Percentiles rank a stretch among this genome's conserved stretches.
phyloP scores from a whole-genome alignment of 1,284 basidiomycete genomes.

The Apiotrichum mycotoxinovorans region DNA sequence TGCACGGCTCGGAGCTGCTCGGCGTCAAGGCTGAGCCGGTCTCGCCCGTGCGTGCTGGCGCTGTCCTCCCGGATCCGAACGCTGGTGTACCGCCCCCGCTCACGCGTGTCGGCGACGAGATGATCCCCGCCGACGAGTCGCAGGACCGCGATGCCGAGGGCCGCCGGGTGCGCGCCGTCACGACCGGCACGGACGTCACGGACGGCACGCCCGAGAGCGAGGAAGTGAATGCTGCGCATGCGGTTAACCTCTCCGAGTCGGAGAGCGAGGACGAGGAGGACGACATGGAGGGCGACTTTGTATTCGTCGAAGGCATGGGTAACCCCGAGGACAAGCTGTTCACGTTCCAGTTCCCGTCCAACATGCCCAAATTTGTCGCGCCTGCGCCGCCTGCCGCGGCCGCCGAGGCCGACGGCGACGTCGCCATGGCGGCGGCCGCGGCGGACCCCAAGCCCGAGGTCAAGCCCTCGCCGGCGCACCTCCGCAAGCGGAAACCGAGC shows the following conservation, averaged over 20 bases:
- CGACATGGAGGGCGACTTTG: conserved; percentile 78
- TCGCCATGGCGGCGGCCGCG: conserved; percentile 4
- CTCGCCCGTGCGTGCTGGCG: conserved; percentile 14
- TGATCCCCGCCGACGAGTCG: conserved; percentile 36
- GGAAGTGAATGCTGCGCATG: conserved; percentile 62
- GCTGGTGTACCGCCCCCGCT: conserved; percentile 6
- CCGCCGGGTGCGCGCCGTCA: conserved; percentile 31
- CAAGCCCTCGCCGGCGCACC: conserved; percentile 31
- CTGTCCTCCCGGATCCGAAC: conserved; percentile 8
- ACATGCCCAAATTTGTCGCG: conserved; percentile 70
- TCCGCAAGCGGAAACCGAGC: conserved; percentile 33
- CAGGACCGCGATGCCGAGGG: conserved; percentile 42
- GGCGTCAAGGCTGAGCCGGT: conserved; percentile 43
- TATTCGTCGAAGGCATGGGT: conserved; percentile 43
- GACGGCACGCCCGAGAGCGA: conserved; percentile 25
- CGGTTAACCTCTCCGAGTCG: conserved; percentile 73
- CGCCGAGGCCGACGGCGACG: conserved; percentile 30
- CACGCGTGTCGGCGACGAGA: conserved; percentile 35
- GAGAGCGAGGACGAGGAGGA: conserved; percentile 83
- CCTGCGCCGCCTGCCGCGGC: conserved; percentile 20
- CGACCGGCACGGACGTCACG: conserved; percentile 39
- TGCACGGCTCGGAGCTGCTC: conserved; percentile 1
- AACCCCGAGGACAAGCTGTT: conserved; percentile 66
- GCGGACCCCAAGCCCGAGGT: conserved; percentile 22
- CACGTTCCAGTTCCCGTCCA: conserved; percentile 88